Base-by-base conservation (phyloP, 2,329 filamentous ascomycete species). In the Aspergillus costaricaensis region DNA sequence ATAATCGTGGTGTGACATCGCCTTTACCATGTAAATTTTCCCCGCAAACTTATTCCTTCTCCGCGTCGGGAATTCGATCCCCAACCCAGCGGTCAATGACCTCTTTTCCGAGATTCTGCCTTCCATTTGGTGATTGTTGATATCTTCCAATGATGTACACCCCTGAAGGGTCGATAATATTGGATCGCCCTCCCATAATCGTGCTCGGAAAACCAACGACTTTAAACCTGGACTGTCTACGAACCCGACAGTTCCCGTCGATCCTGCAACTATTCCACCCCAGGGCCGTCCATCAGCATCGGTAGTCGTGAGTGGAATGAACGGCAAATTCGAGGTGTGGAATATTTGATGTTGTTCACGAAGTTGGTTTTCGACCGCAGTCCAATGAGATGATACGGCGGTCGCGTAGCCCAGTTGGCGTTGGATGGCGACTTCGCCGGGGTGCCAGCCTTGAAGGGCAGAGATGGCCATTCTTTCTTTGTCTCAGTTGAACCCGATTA, bases 291-390 rank as follows among this genome's bases (percentile, higher is more conserved):
- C 56, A 9, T 44, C 14, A 2, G 8, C 4, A 15, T 58, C 56
- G 12, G 44, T 36, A 9, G 44, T 32, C 1, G 56, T 39, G 2
- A 58, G 10, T 0, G 56, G 39, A 15, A 58, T 53, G n/a, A 58
- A 58, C 0, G 48, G 56, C 10, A 58, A 14, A 5, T 48, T 58
- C 2, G 56, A 58, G 8, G 56, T 58, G 8, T 58, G 56, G 25
- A 58, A 58, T 25, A 58, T 27, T 38, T 48, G 56, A 17, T 58
- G 56, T 23, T 58, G 56, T 17, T 58, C 56, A 2, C 44, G 56
- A 5, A 58, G 23, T 10, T 43, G 47, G 48, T 36, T 19, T 12
- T 58, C 47, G 36, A 58, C 52, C 3, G 7, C 36, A 25, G n/a
- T 12, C 36, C 41, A 58, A 17, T 23, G n/a, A 6, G n/a, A 12